phyloP scores from a whole-genome alignment of 2,329 filamentous ascomycete genomes.

The Ilyonectria destructans region DNA sequence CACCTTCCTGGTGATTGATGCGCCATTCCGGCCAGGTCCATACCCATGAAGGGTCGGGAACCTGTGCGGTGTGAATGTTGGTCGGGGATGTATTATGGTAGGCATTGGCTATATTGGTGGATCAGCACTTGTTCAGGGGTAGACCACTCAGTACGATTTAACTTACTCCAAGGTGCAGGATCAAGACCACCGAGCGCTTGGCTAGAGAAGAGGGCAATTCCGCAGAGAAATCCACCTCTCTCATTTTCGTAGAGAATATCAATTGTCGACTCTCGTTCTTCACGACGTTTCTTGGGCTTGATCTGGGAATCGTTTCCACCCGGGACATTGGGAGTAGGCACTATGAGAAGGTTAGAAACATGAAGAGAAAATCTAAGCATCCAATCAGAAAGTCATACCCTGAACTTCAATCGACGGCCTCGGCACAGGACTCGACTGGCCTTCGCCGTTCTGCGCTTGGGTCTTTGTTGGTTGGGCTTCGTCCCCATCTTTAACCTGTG shows the following conservation, averaged over 20 bases:
- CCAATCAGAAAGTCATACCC: slow-evolving; percentile 35
- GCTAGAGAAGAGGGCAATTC: slow-evolving; percentile 89
- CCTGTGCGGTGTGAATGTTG: slow-evolving; percentile 86
- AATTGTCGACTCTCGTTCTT: slow-evolving; percentile 72
- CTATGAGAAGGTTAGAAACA: slow-evolving; percentile 42
- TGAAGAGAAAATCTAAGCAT: neutral
- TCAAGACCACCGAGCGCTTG: slow-evolving; percentile 90
- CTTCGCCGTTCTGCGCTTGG: slow-evolving; percentile 27
- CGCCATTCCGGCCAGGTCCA: slow-evolving; percentile 84
- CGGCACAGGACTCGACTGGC: slow-evolving; percentile 39
- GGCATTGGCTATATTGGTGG: slow-evolving; percentile 68
- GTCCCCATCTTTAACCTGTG: slow-evolving; percentile 34
- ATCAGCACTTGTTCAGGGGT: slow-evolving; percentile 28
- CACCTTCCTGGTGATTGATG: slow-evolving; percentile 79
- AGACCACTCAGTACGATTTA: neutral
- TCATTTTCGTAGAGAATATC: slow-evolving; percentile 98
- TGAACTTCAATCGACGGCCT: slow-evolving; percentile 56
- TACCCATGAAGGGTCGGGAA: slow-evolving; percentile 95
- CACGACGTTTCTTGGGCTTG: slow-evolving; percentile 51
- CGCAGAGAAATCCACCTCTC: slow-evolving; percentile 90
- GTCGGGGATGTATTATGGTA: slow-evolving; percentile 74
- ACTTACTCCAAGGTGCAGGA: slow-evolving; percentile 82
- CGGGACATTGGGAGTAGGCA: slow-evolving; percentile 50
- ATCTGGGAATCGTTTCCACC: slow-evolving; percentile 52
- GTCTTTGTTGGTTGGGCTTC: slow-evolving; percentile 18